Conservation (phyloP, 2,329 filamentous ascomycete genomes). For the Byssochlamys sp. region DNA sequence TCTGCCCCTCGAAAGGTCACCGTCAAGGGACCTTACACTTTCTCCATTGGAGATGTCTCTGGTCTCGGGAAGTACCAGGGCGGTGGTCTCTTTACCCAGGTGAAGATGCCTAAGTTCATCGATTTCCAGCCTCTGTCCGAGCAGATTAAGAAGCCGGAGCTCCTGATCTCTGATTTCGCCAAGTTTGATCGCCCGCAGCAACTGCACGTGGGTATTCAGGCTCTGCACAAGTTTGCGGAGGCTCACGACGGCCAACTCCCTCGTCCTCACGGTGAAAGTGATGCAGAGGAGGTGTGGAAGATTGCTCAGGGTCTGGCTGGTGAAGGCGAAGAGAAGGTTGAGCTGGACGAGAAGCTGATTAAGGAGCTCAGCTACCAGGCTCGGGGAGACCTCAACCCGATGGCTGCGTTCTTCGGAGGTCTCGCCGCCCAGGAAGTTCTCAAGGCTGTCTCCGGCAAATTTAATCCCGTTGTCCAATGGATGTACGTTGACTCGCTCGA, state of each 20-base stretch:
- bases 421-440: conserved; percentile 88
- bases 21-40: conserved; percentile 92
- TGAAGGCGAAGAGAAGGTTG: conserved; percentile 58
- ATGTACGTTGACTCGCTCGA: conserved; percentile 98
- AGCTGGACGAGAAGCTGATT: conserved; percentile 84
- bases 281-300: conserved; percentile 68
- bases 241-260: conserved; percentile 63
- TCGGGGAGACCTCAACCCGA: conserved; percentile 75
- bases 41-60: conserved; percentile 89
- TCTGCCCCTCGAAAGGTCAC: conserved; percentile 79
- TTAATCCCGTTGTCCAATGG: conserved; percentile 89
- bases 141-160: conserved; percentile 76
- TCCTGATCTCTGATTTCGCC: conserved; percentile 87
- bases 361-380: conserved; percentile 93
- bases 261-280: conserved; percentile 70
- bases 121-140: conserved; percentile 74
- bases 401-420: conserved; percentile 92
- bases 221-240: conserved; percentile 75
- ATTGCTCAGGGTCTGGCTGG: conserved; percentile 65
- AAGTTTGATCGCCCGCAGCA: conserved; percentile 94
- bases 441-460: conserved; percentile 95
- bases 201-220: conserved; percentile 85
- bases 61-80: conserved; percentile 76
- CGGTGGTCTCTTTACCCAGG: conserved; percentile 84
- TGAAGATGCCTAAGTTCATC: conserved; percentile 94